Evolutionary conservation across 2,329 filamentous ascomycete genomes (phyloP), one percentile per base, ranked within the genome.

Genomic region (Paracamarosporium sp.): DNA sequence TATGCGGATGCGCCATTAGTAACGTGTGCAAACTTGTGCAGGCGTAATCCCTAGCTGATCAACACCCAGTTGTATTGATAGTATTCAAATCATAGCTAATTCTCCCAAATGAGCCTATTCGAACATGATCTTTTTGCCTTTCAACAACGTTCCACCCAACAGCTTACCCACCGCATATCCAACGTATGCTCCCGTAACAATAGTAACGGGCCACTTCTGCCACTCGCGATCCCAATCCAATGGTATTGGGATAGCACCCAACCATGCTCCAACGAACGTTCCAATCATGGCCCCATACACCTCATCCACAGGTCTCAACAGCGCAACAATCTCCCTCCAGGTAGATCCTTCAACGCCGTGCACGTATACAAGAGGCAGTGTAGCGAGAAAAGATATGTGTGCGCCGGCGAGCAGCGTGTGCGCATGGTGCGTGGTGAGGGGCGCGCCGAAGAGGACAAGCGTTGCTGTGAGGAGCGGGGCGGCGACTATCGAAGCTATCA

Each of bases 221-320:
- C 95, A 99, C 67, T 96, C 93, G n/a, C 95, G 88, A 76, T 99
- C 95, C 85, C 94, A 98, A 76, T 99, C 95, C 65, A 99, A 81
- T 1, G 95, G 95, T 67, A 99, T 98, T 0, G 96, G 95, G 52
- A 98, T 87, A 7, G 95, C 95, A 3, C 95, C 95, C 40, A 97
- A 80, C 95, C 95, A 98, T 38, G 92, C 92, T 5, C 95, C 95
- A 1, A 94, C 69, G 25, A 90, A 80, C 0, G 88, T 88, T 5
- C 95, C 95, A n/a, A 93, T 76, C 9, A 92, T 83, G 1, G 87
- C 92, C 2, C 93, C 94, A 78, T 92, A 95, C 0, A 91, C 87
- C 72, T 93, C 90, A 76, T 98, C 95, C 22, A 95, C 80, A 0
- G 93, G 92, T 17, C 88, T 80, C 47, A 87, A 82, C 17, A 91